A percentile compares a stretch with the other conserved stretches of the same genome.
Conservation (phyloP, 2,329 filamentous ascomycete genomes). For the Clonostachys chloroleuca region DNA sequence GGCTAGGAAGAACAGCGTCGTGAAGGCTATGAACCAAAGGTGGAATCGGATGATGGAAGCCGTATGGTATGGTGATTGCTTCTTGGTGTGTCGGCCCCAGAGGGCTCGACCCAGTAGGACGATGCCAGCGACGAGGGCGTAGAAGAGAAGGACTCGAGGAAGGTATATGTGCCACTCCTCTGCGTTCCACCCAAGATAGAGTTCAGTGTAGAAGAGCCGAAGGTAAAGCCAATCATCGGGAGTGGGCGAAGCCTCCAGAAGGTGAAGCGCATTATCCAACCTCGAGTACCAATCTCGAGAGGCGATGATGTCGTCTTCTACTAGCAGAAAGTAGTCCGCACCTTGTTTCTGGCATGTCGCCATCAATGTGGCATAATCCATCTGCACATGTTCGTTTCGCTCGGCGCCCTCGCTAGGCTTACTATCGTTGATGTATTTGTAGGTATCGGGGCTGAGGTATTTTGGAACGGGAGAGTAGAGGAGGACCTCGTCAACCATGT, state of each 20-base stretch:
- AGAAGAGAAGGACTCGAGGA: not conserved
- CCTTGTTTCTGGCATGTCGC: conserved; percentile 3
- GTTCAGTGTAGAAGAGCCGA: conserved; percentile 6
- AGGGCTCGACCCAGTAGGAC: not conserved
- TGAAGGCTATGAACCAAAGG: conserved; percentile 1
- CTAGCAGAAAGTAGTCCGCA: conserved; percentile 4
- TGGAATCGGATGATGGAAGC: too few species aligned
- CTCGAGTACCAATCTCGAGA: conserved; percentile 4
- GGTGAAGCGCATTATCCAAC: too few species aligned
- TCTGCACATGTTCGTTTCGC: not conserved
- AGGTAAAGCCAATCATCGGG: conserved; percentile 2
- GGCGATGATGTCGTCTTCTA: conserved; percentile 6
- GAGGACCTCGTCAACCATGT: too few species aligned
- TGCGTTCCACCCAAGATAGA: conserved; percentile 4
- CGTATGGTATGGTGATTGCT: too few species aligned
- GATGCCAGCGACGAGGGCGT: not conserved
- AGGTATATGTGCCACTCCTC: conserved; percentile 5
- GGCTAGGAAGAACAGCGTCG: conserved; percentile 4
- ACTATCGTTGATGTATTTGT: too few species aligned
- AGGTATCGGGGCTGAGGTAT: too few species aligned
- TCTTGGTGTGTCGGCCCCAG: too few species aligned
- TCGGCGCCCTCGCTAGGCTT: too few species aligned
- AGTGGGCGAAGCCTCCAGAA: not conserved
- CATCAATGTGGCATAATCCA: conserved; percentile 7
- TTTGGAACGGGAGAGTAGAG: too few species aligned